These are phyloP conservation scores for Tricladium varicosporioides DNA, from an alignment of 2,329 filamentous ascomycete genomes.

Conservation along the genomic window DNA sequence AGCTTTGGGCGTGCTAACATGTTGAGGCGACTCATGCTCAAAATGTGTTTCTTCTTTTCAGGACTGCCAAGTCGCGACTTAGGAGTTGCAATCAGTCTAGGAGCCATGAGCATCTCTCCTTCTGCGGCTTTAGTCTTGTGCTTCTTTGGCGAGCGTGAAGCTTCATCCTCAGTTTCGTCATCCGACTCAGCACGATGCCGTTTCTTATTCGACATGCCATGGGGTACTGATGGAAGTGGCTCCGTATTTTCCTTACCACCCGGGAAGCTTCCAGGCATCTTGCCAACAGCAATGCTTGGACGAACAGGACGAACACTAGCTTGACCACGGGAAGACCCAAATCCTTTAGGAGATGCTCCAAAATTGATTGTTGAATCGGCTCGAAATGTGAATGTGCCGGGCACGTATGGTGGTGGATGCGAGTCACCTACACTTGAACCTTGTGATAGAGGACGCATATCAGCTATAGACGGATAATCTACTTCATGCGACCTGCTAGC, in stretches of 20 bases:
- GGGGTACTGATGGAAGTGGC: constrained; percentile 47
- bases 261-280: constrained; percentile 58
- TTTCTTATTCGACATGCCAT: constrained; percentile 66
- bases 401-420: constrained; percentile 37
- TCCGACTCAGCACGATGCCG: constrained; percentile 57
- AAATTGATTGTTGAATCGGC: constrained; percentile 65
- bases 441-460: constrained; percentile 26
- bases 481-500: constrained; percentile 14
- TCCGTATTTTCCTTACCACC: constrained; percentile 51
- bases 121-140: constrained; percentile 39
- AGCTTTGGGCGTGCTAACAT: constrained; percentile 61
- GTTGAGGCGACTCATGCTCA: constrained; percentile 59
- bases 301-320: constrained; percentile 60
- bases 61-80: constrained; percentile 42
- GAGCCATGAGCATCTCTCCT: constrained; percentile 31
- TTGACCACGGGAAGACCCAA: constrained; percentile 58
- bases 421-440: constrained; percentile 16
- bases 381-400: constrained; percentile 63
- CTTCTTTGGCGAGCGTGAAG: constrained; percentile 57
- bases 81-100: constrained; percentile 30
- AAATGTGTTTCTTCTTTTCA: constrained; percentile 48
- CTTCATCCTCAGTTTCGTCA: constrained; percentile 52
- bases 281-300: constrained; percentile 44
- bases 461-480: constrained; percentile 32
- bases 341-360: constrained; percentile 45